A percentile compares a stretch with the other conserved stretches of the same genome.
These are phyloP conservation scores for Pythium rhizo-oryzae DNA, from an alignment of 352 stramenopile species.

Conservation along the genomic window DNA sequence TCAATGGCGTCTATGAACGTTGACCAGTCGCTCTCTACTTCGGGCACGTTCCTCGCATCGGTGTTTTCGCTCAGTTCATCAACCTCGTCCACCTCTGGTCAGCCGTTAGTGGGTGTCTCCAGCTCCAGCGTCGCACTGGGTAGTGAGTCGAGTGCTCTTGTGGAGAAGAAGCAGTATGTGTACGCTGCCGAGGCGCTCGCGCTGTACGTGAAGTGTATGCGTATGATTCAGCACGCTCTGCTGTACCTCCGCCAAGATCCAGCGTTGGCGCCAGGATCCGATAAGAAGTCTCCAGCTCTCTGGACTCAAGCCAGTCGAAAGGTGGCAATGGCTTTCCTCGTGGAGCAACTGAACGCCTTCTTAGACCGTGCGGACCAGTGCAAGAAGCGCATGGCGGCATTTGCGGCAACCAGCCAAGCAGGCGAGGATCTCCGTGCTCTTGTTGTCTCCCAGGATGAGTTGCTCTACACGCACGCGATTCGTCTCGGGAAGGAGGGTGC, in stretches of 20 bases:
- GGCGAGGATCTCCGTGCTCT: constrained; percentile 27
- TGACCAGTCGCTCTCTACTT: constrained; percentile 30
- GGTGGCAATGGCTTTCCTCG: constrained; percentile 59
- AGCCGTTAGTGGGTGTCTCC: constrained; percentile 36
- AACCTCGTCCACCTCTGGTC: constrained; percentile 43
- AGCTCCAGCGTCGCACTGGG: constrained; percentile 36
- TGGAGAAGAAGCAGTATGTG: constrained; percentile 57
- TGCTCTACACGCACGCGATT: constrained; percentile 67
- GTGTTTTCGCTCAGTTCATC: constrained; percentile 64
- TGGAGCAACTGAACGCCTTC: constrained; percentile 63
- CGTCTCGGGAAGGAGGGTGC: constrained; percentile 63
- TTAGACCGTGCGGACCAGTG: constrained; percentile 69
- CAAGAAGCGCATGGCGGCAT: constrained; percentile 50
- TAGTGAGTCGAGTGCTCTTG: constrained; percentile 35
- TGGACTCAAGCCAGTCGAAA: constrained; percentile 61
- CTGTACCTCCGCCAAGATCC: constrained; percentile 64
- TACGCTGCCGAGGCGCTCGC: constrained; percentile 61
- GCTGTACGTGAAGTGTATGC: constrained; percentile 73
- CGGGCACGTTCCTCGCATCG: constrained; percentile 48
- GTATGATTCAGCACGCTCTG: constrained; percentile 62
- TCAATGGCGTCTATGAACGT: constrained; percentile 10
- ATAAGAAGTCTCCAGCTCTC: constrained; percentile 17
- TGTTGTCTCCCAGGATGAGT: constrained; percentile 55
- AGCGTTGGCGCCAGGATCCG: constrained; percentile 15
- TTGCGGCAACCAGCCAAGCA: constrained; percentile 19